Conservation (phyloP, 768 basidiomycete species). For the Lenzites betulinus region DNA sequence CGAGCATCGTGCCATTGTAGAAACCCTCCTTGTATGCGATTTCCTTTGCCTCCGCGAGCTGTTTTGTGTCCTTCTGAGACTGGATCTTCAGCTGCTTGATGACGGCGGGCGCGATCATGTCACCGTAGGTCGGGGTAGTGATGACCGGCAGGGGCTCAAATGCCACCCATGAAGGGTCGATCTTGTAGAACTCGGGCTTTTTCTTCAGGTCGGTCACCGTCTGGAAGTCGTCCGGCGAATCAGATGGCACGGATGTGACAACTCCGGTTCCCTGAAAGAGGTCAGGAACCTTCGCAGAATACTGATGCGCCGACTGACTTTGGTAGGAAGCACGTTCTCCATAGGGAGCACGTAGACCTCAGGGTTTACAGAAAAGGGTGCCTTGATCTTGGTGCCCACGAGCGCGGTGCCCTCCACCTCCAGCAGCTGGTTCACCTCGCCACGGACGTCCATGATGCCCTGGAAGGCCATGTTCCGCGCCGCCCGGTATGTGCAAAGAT, state of each 20-base stretch:
- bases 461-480: slow-evolving; percentile 99
- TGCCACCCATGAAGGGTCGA: slow-evolving; percentile 84
- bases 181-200: slow-evolving; percentile 95
- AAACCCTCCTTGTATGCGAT: slow-evolving; percentile 98
- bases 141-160: slow-evolving; percentile 88
- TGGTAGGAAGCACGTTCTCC: slow-evolving; percentile 96
- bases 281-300: background rate
- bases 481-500: slow-evolving; percentile 84
- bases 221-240: slow-evolving; percentile 95
- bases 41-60: slow-evolving; percentile 95
- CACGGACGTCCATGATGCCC: slow-evolving; percentile 73
- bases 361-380: slow-evolving; percentile 78
- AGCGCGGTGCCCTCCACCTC: slow-evolving; percentile 80
- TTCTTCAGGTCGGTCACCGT: slow-evolving; percentile 91
- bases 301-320: slow-evolving; percentile 45
- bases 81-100: slow-evolving; percentile 91
- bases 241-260: slow-evolving; percentile 96
- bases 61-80: slow-evolving; percentile 91
- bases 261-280: slow-evolving; percentile 84
- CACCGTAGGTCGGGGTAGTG: slow-evolving; percentile 88
- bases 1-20: slow-evolving; percentile 89
- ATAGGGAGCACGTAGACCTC: slow-evolving; percentile 98
- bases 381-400: slow-evolving; percentile 87
- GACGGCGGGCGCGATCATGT: slow-evolving; percentile 82
- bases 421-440: slow-evolving; percentile 68